Evolutionary conservation across 2,329 filamentous ascomycete species (phyloP), one percentile per base, ranked within the genome.

Genomic region (Aspergillus texensis): DNA sequence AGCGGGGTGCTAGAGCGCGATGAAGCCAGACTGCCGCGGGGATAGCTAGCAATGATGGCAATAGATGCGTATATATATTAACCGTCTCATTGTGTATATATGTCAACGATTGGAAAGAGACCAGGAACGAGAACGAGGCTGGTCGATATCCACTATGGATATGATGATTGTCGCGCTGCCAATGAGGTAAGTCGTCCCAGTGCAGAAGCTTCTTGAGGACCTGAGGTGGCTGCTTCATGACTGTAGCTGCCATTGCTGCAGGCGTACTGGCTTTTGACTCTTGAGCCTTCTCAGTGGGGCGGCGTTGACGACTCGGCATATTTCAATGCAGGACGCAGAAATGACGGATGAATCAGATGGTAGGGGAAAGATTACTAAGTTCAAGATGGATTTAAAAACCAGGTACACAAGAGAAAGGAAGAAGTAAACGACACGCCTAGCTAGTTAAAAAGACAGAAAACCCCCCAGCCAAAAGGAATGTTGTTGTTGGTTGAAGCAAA

Each of bases 31-130:
- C 66, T 1, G 82, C 85, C 1, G 81, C 78, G 8, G 82, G 72
- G 3, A 86, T 73, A 62, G 91, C 88, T 41, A 85, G 68, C 1
- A 90, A 57, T 12, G 89, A 86, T 9, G 92, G 93, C 46, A 92
- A 71, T 14, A 92, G 82, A 75, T 92, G 90, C 3, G 87, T 84
- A 75, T 89, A 91, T 71, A 92, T 91, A 75, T 92, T 92, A 55
- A 92, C 85, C 6, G 86, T 85, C 73, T 89, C 86, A 74, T 89
- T 91, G 78, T 92, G 88, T 16, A 91, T 71, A 75, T 90, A 88
- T 58, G 81, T 76, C 19, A 91, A 79, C 41, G 84, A 88, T 45
- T 82, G 78, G 62, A 86, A 81, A 24, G 87, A 91, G 61, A 80
- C 82, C 16, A 73, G 63, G 75, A 88, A 90, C 0, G 88, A 91